These are phyloP conservation scores for Boletales sp. DNA, from an alignment of 768 basidiomycete species.

Conservation along the genomic window DNA sequence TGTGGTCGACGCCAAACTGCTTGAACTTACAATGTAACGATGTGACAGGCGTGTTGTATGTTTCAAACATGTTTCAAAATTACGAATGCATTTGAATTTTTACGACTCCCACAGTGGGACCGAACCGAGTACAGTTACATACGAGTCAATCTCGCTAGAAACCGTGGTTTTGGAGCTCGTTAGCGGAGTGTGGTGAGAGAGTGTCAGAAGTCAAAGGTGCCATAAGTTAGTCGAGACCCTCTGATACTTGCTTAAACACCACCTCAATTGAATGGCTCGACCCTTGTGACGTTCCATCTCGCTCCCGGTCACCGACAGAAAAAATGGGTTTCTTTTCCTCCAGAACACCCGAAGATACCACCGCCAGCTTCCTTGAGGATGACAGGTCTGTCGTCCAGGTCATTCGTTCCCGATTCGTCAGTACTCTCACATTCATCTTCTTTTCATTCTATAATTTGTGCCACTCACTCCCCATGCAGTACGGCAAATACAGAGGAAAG, in stretches of 20 bases:
- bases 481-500: constrained; percentile 57
- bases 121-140: not conserved
- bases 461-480: constrained; percentile 33
- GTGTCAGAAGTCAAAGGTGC: constrained; percentile 27
- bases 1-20: too few species aligned
- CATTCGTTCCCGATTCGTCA: constrained; percentile 59
- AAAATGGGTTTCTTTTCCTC: constrained; percentile 34
- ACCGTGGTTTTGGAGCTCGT: too few species aligned
- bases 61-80: too few species aligned
- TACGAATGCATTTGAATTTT: too few species aligned
- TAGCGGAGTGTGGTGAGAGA: constrained; percentile 7
- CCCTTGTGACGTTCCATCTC: constrained; percentile 3
- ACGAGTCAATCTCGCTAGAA: too few species aligned
- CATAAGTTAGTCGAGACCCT: constrained; percentile 10
- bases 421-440: constrained; percentile 28
- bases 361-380: constrained; percentile 11
- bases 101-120: not conserved
- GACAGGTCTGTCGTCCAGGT: constrained; percentile 52
- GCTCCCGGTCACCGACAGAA: not conserved
- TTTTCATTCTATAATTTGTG: not conserved
- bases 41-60: too few species aligned
- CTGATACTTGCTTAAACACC: constrained; percentile 21
- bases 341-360: constrained; percentile 13
- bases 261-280: constrained; percentile 7
- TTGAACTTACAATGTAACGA: too few species aligned